Conservation (phyloP, 352 stramenopile genomes). For the Nannochloropsis limnetica region DNA sequence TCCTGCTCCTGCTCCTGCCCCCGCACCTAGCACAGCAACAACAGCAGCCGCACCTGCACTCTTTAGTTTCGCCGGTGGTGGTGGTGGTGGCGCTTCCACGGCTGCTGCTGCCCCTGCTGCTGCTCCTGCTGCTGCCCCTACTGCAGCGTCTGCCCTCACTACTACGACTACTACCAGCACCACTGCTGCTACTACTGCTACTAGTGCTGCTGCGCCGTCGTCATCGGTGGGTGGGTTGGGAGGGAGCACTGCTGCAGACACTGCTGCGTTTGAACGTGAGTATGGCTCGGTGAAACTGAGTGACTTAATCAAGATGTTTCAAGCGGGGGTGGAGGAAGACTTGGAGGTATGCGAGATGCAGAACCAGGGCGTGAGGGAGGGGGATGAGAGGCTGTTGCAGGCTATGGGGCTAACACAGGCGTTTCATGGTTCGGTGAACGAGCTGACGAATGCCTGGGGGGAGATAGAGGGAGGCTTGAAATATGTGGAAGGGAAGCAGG, state of each 20-base stretch:
- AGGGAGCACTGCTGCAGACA: neutral
- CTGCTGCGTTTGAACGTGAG: neutral
- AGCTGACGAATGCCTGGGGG: neutral
- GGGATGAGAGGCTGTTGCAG: neutral
- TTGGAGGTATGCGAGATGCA: constrained; percentile 9
- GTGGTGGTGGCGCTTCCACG: neutral
- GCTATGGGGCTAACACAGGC: neutral
- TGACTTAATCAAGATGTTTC: constrained; percentile 8
- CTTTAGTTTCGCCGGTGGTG: neutral
- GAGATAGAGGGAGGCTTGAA: neutral
- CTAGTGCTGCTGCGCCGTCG: neutral
- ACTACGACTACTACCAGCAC: neutral
- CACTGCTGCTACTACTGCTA: neutral
- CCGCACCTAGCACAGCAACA: neutral
- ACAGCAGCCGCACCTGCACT: neutral
- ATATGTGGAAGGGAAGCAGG: constrained; percentile 20
- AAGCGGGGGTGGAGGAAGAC: constrained; percentile 18
- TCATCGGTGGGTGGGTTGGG: neutral
- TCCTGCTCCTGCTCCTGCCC: neutral
- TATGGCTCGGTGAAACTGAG: neutral
- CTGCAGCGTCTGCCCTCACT: neutral
- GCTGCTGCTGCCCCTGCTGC: neutral
- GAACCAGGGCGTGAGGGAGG: neutral
- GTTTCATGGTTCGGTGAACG: neutral
- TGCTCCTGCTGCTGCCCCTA: neutral